Evolutionary conservation across 2,329 filamentous ascomycete genomes (phyloP), one percentile per base, ranked within the genome.

Genomic region (Neonectria sp.): DNA sequence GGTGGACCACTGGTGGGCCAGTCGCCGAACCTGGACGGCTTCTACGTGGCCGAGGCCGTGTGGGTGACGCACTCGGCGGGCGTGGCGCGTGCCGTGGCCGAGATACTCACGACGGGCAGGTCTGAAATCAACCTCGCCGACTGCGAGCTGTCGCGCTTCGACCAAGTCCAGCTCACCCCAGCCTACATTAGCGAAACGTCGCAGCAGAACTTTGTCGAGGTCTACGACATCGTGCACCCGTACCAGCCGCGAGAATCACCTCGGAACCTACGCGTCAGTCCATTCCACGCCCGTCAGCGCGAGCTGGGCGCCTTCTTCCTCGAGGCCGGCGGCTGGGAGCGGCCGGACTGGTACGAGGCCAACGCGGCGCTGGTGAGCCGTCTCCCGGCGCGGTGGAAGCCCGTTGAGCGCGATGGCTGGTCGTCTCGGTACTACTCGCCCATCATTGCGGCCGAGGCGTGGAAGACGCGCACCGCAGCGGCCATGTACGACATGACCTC

Each of bases 11-110:
- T 91, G 0, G 81, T 91, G 2, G 89, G 89, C 3, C 84, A 87
- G 71, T 82, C 88, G 0, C 88, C 89, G 7, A 84, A 83, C 15
- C 77, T 91, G 0, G 86, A 90, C 52, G 88, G 88, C 13, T 91
- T 91, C 78, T 91, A 84, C 70, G 88, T 91, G 1, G 89, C 89
- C 0, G 89, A 91, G 71, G 89, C 89, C 6, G 88, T 91, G 0
- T 91, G 89, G 89, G 89, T 91, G 1, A 91, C 89, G 21, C 89
- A 91, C 69, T 91, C 89, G 0, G 89, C 88, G 0, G 89, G 89
- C 27, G 86, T 91, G 2, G 89, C 89, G 9, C 85, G 88, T 29
- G 88, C 89, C 0, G 75, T 91, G 1, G 89, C 89, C 0, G 84
- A 91, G 73, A 73, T 89, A 0, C 79, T 91, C 29, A 91, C 89